Percentiles rank a stretch among this genome's conserved stretches.
Conservation (phyloP, 1,284 basidiomycete species). For the Microbotryum lychnidis-dioicae region DNA sequence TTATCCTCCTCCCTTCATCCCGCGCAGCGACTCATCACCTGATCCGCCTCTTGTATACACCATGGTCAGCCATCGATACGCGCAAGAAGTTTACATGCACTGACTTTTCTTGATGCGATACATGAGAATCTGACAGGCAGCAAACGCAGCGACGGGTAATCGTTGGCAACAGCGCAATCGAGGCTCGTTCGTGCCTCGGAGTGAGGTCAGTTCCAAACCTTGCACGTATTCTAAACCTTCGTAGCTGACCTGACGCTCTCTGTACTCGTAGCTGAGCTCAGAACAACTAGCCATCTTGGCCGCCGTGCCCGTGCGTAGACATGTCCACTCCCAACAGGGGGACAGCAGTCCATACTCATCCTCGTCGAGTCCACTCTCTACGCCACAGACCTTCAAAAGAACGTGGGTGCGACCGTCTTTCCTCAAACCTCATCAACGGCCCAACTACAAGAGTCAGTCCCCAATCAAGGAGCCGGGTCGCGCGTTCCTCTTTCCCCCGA, state of each 20-base stretch:
- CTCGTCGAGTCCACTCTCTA: too few species aligned
- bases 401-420: slow-evolving; percentile 25
- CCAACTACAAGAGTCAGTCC: slow-evolving; percentile 14
- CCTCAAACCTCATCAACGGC: slow-evolving; percentile 22
- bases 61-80: too few species aligned
- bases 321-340: neutral
- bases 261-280: slow-evolving; percentile 1
- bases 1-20: too few species aligned
- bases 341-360: neutral
- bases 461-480: neutral
- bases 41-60: too few species aligned
- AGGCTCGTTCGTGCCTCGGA: slow-evolving; percentile 7
- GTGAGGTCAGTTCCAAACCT: neutral
- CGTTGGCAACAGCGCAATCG: slow-evolving; percentile 8
- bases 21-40: too few species aligned
- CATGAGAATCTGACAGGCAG: too few species aligned
- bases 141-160: neutral
- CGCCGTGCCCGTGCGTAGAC: slow-evolving; percentile 12
- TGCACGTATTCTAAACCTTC: neutral
- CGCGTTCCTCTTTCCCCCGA: neutral
- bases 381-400: slow-evolving; percentile 21
- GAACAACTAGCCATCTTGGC: slow-evolving; percentile 24
- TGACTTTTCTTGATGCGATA: too few species aligned
- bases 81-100: too few species aligned
- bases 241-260: too few species aligned